Conservation (phyloP, 192 early-diverging fungal species). For the Coemansia sp. region DNA sequence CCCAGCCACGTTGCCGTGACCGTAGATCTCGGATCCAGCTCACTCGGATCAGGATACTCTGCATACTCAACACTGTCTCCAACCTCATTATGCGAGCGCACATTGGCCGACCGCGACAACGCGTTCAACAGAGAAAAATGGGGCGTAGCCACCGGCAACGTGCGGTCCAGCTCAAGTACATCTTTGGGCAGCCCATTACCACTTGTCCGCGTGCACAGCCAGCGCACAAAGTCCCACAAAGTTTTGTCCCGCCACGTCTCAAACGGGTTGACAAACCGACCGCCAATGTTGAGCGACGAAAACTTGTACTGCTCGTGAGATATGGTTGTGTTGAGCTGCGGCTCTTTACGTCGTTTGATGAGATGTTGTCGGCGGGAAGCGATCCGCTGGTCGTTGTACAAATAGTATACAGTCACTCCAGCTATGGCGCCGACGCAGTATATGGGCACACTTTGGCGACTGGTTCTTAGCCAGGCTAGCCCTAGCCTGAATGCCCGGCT, state of each 20-base stretch:
- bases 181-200: constrained; percentile 50
- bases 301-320: constrained; percentile 1
- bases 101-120: constrained; percentile 9
- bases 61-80: constrained; percentile 14
- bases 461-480: constrained; percentile 31
- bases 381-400: constrained; percentile 43
- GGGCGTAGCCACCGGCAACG: constrained; percentile 34
- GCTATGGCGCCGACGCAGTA: constrained; percentile 48
- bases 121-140: constrained; percentile 34
- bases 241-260: constrained; percentile 55
- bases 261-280: constrained; percentile 54
- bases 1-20: constrained; percentile 60
- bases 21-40: constrained; percentile 13
- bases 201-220: constrained; percentile 35
- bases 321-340: background rate
- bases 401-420: constrained; percentile 31
- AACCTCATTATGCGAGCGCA: background rate
- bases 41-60: constrained; percentile 10
- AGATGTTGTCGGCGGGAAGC: constrained; percentile 19
- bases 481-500: constrained; percentile 39
- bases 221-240: constrained; percentile 51
- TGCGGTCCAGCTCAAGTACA: constrained; percentile 11
- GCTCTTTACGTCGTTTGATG: constrained; percentile 22
- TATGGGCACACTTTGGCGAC: constrained; percentile 25
- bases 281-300: constrained; percentile 44